A percentile compares a stretch with the other conserved stretches of the same genome.
Evolutionary conservation across 371 early-diverging fungal genomes (phyloP).

Genomic region (Mucor sp.): DNA sequence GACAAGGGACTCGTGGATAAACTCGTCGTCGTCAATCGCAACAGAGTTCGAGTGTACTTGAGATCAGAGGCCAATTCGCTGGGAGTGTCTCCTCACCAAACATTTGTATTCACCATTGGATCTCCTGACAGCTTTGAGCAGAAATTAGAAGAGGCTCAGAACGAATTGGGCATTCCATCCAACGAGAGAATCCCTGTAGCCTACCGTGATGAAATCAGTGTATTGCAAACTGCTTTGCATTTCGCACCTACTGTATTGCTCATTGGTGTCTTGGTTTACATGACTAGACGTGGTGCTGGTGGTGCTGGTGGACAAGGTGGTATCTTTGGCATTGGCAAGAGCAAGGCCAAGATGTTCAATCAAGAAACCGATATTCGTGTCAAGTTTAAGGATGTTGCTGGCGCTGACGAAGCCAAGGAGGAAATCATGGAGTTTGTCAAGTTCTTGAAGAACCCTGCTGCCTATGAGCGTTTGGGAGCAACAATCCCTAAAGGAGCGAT

Average conservation of each 20-base stretch:
- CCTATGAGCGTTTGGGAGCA: slow-evolving; percentile 98
- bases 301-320: slow-evolving; percentile 68
- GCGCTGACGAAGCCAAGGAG: slow-evolving; percentile 99
- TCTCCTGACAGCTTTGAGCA: slow-evolving; percentile 94
- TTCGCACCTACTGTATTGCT: slow-evolving; percentile 92
- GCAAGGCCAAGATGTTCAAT: slow-evolving; percentile 94
- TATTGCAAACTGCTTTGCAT: slow-evolving; percentile 72
- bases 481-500: slow-evolving; percentile 99
- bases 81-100: slow-evolving; percentile 32
- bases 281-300: slow-evolving; percentile 77
- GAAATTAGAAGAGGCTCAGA: slow-evolving; percentile 86
- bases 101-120: slow-evolving; percentile 86
- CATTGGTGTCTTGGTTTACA: slow-evolving; percentile 83
- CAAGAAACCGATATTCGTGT: slow-evolving; percentile 94
- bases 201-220: slow-evolving; percentile 79
- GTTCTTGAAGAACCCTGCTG: slow-evolving; percentile 96
- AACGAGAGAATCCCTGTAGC: slow-evolving; percentile 90
- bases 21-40: slow-evolving; percentile 85
- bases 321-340: slow-evolving; percentile 96
- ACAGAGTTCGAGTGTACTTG: slow-evolving; percentile 79
- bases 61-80: slow-evolving; percentile 65
- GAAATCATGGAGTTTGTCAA: slow-evolving; percentile 99
- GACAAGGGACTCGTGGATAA: slow-evolving; percentile 92
- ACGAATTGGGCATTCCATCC: slow-evolving; percentile 88
- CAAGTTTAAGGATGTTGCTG: slow-evolving; percentile 99